Evolutionary conservation across 257 asterid species (phyloP).

Genomic region (Haberlea rhodopensis): DNA sequence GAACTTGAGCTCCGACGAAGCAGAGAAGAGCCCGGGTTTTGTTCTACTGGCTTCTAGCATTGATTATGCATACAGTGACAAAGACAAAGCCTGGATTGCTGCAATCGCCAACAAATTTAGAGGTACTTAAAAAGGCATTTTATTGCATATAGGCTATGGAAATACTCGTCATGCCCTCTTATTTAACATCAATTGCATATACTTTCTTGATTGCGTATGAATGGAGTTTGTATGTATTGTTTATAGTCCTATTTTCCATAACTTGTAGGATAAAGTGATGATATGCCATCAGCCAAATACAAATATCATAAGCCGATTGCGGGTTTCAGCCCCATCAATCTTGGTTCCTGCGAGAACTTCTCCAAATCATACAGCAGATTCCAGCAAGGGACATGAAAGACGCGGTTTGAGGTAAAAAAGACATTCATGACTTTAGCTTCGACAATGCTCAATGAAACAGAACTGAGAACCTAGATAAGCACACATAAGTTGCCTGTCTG

Average conservation of each 20-base stretch:
- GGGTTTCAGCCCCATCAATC: constrained; percentile 4
- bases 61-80: constrained; percentile 60
- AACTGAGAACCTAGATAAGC: too few species aligned
- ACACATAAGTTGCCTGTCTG: too few species aligned
- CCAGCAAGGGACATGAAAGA: constrained; percentile 25
- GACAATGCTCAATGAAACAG: too few species aligned
- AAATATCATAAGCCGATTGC: not conserved
- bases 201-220: constrained; percentile 5
- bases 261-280: constrained; percentile 5
- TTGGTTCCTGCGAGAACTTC: constrained; percentile 30
- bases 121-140: constrained; percentile 29
- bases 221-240: constrained; percentile 12
- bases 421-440: too few species aligned
- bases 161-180: not conserved
- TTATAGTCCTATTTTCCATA: not conserved
- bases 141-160: constrained; percentile 16
- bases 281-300: not conserved
- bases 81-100: constrained; percentile 74
- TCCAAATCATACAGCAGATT: constrained; percentile 62
- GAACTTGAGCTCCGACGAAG: constrained; percentile 24
- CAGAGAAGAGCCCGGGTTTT: constrained; percentile 48
- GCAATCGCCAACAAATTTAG: constrained; percentile 69
- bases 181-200: constrained; percentile 1
- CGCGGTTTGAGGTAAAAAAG: too few species aligned
- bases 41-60: constrained; percentile 72